phyloP scores from a whole-genome alignment of 371 early-diverging fungal species.

The Mortierella sp. region DNA sequence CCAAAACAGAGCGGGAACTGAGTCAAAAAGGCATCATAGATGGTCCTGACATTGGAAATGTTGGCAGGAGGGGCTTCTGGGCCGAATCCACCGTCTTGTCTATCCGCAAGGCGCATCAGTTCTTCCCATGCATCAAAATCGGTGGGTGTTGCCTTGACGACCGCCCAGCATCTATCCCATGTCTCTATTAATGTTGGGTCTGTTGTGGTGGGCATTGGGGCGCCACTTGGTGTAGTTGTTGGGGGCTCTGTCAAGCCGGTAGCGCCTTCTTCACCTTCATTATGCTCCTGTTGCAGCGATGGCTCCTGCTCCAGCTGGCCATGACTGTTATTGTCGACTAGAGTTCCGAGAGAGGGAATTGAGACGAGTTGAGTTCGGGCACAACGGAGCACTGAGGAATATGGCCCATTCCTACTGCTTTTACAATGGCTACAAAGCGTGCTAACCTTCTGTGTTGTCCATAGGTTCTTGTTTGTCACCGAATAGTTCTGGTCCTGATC shows the following conservation, averaged over 20 bases:
- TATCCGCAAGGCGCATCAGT: slow-evolving; percentile 63
- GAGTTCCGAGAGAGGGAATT: too few species aligned
- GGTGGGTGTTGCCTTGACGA: slow-evolving; percentile 62
- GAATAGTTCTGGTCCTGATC: too few species aligned
- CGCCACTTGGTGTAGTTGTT: slow-evolving; percentile 46
- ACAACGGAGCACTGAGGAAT: too few species aligned
- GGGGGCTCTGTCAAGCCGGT: slow-evolving; percentile 18
- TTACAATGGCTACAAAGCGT: too few species aligned
- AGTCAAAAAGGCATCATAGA: slow-evolving; percentile 70
- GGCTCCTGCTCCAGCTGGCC: slow-evolving; percentile 4
- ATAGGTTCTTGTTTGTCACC: too few species aligned
- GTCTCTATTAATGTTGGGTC: slow-evolving; percentile 48
- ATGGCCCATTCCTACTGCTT: too few species aligned
- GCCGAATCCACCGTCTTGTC: slow-evolving; percentile 61
- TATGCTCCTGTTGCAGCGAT: neutral
- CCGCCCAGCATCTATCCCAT: slow-evolving; percentile 63
- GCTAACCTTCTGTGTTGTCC: too few species aligned
- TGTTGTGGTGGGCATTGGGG: slow-evolving; percentile 45
- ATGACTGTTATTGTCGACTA: slow-evolving; percentile 1
- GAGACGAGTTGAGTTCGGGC: too few species aligned
- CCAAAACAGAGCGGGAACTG: slow-evolving; percentile 80
- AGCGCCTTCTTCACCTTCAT: slow-evolving; percentile 1
- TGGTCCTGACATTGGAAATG: slow-evolving; percentile 57
- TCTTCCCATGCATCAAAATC: slow-evolving; percentile 73
- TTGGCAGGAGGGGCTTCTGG: slow-evolving; percentile 54